Base-by-base conservation (phyloP, 202 grass and related monocot species). In the Digitaria exilis region DNA sequence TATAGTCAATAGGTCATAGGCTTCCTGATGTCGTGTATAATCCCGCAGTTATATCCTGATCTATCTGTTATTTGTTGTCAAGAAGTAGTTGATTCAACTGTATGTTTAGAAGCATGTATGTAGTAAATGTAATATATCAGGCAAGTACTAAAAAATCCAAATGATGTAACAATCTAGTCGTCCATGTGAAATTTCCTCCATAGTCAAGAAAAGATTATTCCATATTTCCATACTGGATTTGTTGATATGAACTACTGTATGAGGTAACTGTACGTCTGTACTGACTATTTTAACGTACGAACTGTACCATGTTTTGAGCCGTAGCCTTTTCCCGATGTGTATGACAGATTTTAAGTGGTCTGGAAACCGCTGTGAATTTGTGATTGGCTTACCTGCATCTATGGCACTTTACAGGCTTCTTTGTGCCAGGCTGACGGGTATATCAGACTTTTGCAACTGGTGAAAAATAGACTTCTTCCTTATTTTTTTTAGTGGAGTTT, bases 101-200 rank as follows among this genome's bases (percentile, higher is more conserved):
- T 88, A 87, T 77, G 89, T 81, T 88, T 81, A 71, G 80, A 88
- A 84, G 70, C 56, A 86, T 86, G 39, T 90, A 83, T 85, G 8
- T 75, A 79, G 15, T 79, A n/a, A 35, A 83, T 86, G 88, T 87
- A 87, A 86, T 83, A 83, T 90, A 83, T 79, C 74, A 74, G 7
- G 69, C 77, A 50, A 51, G 22, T 71, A 64, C 42, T 73, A 4
- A 6, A 34, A 34, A 50, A n/a, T 66, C 32, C 74, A 62, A 56
- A 79, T 86, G 67, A 62, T 90, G 79, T 86, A 80, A 90, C 42
- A 68, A 19, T 75, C 42, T 73, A 79, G 21, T 68, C 25, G 51
- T 68, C 44, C 35, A 34, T 86, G 78, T 82, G 79, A 84, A 84
- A 26, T 69, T 78, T 35, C 57, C 18, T 21, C 77, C 60, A 61